Evolutionary conservation across 2,329 filamentous ascomycete genomes (phyloP).

Genomic region (Neopestalotiopsis clavispora): DNA sequence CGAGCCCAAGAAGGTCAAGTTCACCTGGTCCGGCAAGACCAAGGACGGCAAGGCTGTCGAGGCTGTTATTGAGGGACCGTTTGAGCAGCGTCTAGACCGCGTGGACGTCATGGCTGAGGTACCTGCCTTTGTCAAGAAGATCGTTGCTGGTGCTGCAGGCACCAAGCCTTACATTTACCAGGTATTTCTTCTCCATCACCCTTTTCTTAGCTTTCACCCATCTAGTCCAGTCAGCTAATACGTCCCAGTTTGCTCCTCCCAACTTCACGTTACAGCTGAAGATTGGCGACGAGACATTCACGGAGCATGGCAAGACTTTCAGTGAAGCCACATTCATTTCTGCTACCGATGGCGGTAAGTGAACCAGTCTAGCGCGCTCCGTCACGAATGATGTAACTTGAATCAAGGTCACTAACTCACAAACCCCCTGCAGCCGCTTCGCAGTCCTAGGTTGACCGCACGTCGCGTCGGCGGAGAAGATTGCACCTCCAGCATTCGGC

Average conservation of each 20-base stretch:
- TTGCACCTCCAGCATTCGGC: not conserved
- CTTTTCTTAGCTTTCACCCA: slow-evolving; percentile 27
- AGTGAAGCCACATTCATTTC: slow-evolving; percentile 97
- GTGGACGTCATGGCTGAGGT: slow-evolving; percentile 98
- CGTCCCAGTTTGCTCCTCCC: slow-evolving; percentile 70
- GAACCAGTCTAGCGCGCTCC: too few relatives aligned
- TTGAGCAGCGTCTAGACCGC: slow-evolving; percentile 76
- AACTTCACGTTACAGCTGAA: slow-evolving; percentile 79
- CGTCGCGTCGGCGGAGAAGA: not conserved
- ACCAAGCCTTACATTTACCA: slow-evolving; percentile 99
- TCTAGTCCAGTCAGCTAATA: slow-evolving; percentile 9
- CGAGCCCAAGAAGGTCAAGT: slow-evolving; percentile 77
- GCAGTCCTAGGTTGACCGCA: slow-evolving; percentile 8
- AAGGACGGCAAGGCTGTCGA: slow-evolving; percentile 77
- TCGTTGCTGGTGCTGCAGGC: slow-evolving; percentile 85
- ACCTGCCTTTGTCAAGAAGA: slow-evolving; percentile 91
- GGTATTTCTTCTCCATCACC: slow-evolving; percentile 49
- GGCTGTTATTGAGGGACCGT: slow-evolving; percentile 69
- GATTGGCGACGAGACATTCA: slow-evolving; percentile 77
- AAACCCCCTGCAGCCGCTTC: not conserved
- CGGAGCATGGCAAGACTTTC: slow-evolving; percentile 81
- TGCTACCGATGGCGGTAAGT: slow-evolving; percentile 34
- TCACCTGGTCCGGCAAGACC: slow-evolving; percentile 77
- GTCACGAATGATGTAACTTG: not conserved
- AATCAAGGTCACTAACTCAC: not conserved